Evolutionary conservation across 2,329 filamentous ascomycete species (phyloP), one percentile per base, ranked within the genome.

Genomic region (Fusarium nisikadoi): DNA sequence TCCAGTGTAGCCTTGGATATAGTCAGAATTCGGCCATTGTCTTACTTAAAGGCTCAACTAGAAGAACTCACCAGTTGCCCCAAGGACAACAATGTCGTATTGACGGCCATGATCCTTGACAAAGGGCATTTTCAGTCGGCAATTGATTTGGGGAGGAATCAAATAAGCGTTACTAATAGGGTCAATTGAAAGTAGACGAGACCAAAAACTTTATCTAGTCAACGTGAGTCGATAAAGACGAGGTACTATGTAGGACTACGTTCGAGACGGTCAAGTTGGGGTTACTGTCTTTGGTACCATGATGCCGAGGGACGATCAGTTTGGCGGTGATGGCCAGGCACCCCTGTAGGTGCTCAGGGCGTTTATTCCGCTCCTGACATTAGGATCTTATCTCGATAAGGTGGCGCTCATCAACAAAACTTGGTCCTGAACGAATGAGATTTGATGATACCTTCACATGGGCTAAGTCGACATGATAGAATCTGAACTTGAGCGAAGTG

Each of bases 1-100:
- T 42, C 95, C 95, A 0, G 95, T 98, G 82, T 97, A 97, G 33
- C 95, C 95, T 79, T 53, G n/a, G 41, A 33, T 62, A 55, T 31
- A 38, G 59, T 74, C 55, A 77, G 65, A 35, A 33, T 55, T 41
- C 36, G 12, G n/a, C 20, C 33, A 33, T 19, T 19, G 29, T 42
- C 39, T 39, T 20, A n/a, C n/a, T 9, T 50, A 17, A 42, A 27
- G 23, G 41, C 45, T 8, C 29, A 50, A 23, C 27, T n/a, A 6
- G 55, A 33, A 11, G 13, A 17, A 69, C 80, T 77, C 80, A 89
- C 88, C 88, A 41, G 87, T 87, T 23, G 88, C 88, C 50, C 88
- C 88, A 66, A 89, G 86, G 35, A 90, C 81, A 42, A 90, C 84
- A 20, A 90, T 35, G 77, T 90, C 88, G 76, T 90, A 90, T 70